Evolutionary conservation across 176 grass and related monocot genomes (phyloP), one percentile per base, ranked within the genome.

Genomic region (Stipa capillata): DNA sequence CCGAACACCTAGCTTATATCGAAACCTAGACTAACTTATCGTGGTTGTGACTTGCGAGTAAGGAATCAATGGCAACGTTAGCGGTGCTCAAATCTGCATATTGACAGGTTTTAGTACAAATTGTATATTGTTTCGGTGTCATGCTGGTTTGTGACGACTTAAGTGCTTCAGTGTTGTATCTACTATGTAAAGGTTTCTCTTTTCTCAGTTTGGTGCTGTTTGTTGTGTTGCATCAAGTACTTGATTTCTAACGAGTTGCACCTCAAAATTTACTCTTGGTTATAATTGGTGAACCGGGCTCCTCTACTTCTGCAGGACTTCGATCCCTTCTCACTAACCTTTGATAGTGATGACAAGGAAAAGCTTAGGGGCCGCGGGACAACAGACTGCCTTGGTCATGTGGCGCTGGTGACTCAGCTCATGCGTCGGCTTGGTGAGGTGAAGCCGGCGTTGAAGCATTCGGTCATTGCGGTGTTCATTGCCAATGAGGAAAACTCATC

Each of bases 401-500:
- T 98, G 23, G 95, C 95, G 4, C 92, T 98, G 13, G 91, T 98
- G 63, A 85, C 95, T 45, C 83, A 92, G 82, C 80, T 98, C 57
- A 98, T 98, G 95, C 36, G 74, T 79, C 76, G 61, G 58, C 87
- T 98, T 41, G 95, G 95, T 43, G 80, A 92, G 82, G 87, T 75
- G 43, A 94, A 87, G 69, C 92, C 92, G 8, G 69, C 77, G 54
- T 73, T 94, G 71, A 98, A 91, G 69, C 93, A 87, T 73, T 90
- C 95, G 0, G 83, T 98, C 14, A 78, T 94, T 21, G 95, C 89
- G 1, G 95, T 94, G 74, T 94, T 98, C 69, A 98, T 94, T 64
- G 89, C 86, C 74, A 98, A 98, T 23, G 95, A 98, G 84, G 95
- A 94, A 78, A 94, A 94, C 73, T 91, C 90, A 55, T 92, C 88